Evolutionary conservation across 2,329 filamentous ascomycete genomes (phyloP).

Genomic region (Trichophyton schoenleinii): DNA sequence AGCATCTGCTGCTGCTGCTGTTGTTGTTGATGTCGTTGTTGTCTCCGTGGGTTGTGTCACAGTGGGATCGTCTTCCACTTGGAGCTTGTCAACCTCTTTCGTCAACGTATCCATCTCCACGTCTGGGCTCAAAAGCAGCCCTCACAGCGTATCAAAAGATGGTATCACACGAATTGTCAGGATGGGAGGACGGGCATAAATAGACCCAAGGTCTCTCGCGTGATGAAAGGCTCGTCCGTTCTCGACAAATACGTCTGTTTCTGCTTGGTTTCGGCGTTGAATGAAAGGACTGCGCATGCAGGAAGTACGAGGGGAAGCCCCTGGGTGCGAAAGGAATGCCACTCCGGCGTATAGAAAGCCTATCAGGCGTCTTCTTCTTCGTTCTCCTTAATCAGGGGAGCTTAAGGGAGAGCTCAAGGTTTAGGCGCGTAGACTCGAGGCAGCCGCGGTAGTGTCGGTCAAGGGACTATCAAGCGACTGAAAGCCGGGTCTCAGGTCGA

Average conservation of each 20-base stretch:
- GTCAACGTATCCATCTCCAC: constrained; percentile 12
- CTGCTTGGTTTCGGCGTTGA: not conserved
- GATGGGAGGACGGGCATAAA: not conserved
- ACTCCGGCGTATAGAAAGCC: not conserved
- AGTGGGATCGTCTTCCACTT: constrained; percentile 8
- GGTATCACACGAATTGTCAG: not conserved
- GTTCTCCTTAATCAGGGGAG: not conserved
- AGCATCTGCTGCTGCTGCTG: not conserved
- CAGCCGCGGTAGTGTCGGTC: not conserved
- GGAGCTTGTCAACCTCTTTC: constrained; percentile 9
- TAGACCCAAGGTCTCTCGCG: not conserved
- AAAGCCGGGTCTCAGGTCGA: not conserved
- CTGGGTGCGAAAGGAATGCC: not conserved
- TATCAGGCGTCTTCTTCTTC: not conserved
- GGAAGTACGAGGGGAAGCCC: not conserved
- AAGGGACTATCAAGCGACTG: not conserved
- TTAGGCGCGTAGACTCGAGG: not conserved
- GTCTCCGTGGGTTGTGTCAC: not conserved
- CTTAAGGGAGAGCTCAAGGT: not conserved
- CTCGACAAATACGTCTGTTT: not conserved
- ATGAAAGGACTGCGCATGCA: not conserved
- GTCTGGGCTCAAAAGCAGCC: not conserved
- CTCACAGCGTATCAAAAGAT: not conserved
- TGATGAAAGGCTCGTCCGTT: not conserved
- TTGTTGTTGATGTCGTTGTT: not conserved